Evolutionary conservation across 2,329 filamentous ascomycete species (phyloP), one percentile per base, ranked within the genome.

Genomic region (Aspergillus ibericus): DNA sequence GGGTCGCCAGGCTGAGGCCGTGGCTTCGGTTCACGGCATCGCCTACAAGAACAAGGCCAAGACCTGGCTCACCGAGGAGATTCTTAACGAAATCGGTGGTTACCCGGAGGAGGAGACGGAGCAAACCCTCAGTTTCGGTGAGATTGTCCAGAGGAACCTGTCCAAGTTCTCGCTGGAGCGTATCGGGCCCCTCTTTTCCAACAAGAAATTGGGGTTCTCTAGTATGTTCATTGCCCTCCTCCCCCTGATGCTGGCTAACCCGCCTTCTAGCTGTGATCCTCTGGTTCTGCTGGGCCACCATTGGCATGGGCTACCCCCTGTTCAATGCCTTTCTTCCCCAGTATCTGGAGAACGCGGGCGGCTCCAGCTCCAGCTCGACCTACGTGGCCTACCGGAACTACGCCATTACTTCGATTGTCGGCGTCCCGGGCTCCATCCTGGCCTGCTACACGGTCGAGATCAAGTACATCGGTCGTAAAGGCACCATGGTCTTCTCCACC

Each of bases 281-380:
- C 49, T 92, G 89, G 89, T 90, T 92, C 74, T 87, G 86, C 71
- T 96, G 91, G 91, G 82, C 87, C 0, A 88, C 85, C 13, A 93
- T 96, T 64, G 91, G 91, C 59, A 89, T 96, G 85, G 91, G 88
- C 2, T 96, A 93, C 69, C 91, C 91, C 1, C 83, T 96, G 1
- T 96, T 93, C 83, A 95, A 95, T 74, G 89, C 90, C 53, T 96
- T 96, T 76, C 82, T 96, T n/a, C 92, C 92, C 0, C 90, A 95
- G 66, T 95, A 95, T 70, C 85, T 96, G 59, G 84, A 87, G 22
- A 83, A 86, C 56, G 82, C 85, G 25, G 78, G 78, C 10, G 68
- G 66, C 7, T 63, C 68, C 13, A 76, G 76, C 50, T 63, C 65
- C 5, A 75, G 74, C 16, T 69, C 76, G 12, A 71, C 73, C 16